Evolutionary conservation across 805 yeast species (phyloP).

Genomic region (Millerozyma miso): DNA sequence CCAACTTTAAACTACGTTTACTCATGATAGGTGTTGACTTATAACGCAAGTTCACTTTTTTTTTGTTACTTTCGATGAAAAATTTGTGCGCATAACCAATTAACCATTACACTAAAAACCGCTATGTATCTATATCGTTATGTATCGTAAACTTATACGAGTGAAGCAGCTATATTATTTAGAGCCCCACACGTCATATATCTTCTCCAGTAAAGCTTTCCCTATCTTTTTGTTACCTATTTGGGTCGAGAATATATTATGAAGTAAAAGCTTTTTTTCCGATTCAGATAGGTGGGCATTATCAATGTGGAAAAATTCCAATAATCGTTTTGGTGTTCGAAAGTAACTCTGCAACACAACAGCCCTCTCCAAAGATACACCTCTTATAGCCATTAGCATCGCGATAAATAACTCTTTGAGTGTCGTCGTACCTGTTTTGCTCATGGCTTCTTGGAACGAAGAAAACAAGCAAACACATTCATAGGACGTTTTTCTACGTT

Average conservation of each 20-base stretch:
- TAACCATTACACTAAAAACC: background rate
- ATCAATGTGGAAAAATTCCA: conserved; percentile 41
- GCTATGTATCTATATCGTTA: background rate
- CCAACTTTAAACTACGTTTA: conserved; percentile 46
- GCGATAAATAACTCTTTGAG: conserved; percentile 70
- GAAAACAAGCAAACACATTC: conserved; percentile 34
- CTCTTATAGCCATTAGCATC: conserved; percentile 76
- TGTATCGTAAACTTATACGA: too few relatives aligned
- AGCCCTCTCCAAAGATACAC: conserved; percentile 85
- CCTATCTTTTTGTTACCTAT: conserved; percentile 53
- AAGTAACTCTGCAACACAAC: conserved; percentile 63
- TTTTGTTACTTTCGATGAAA: background rate
- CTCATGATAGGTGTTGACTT: conserved; percentile 30
- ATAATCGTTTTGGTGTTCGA: conserved; percentile 64
- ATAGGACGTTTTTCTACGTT: conserved; percentile 17
- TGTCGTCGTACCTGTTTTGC: conserved; percentile 66
- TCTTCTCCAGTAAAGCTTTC: conserved; percentile 44
- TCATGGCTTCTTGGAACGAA: conserved; percentile 59
- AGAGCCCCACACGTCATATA: conserved; percentile 57
- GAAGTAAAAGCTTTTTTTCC: conserved; percentile 27
- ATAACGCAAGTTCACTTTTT: too few relatives aligned
- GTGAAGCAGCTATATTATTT: background rate
- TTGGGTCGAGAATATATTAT: conserved; percentile 33
- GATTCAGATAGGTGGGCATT: conserved; percentile 13
- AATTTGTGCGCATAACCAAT: background rate